Evolutionary conservation across 1,284 basidiomycete species (phyloP), one percentile per base, ranked within the genome.

Genomic region (Microbotryum intermedium): DNA sequence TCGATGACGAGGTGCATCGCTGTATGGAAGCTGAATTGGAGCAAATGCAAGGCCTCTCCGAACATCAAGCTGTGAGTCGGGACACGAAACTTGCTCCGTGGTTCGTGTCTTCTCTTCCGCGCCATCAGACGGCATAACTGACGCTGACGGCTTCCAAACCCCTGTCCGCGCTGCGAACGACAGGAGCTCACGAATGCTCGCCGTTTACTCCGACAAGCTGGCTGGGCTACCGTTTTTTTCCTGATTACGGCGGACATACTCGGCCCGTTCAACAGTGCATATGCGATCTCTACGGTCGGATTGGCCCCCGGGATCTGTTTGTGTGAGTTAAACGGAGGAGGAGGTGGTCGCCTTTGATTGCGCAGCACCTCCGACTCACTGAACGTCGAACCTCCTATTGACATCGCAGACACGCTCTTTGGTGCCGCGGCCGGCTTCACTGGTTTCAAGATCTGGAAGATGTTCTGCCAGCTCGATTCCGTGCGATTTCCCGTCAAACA

Each of bases 211-310:
- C 39, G 67, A 11, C 11, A 58, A 6, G 64, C 65, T 1, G 62
- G 58, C 6, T 80, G 79, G 79, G 70, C 74, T 2, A 74, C 75
- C 13, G 74, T 80, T 3, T 82, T 82, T 65, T 81, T 78, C 68
- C 72, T 82, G 11, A 80, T 83, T 63, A 78, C 79, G n/a, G 71
- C 67, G 57, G 72, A 73, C 47, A 57, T 65, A 18, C 74, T 84
- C 23, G 83, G 83, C 10, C 83, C 84, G 0, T 83, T 83, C 74
- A 82, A 82, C 58, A 80, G 83, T 0, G 82, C 83, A 0, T 85
- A 74, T 60, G 81, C 83, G 3, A 82, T 84, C 58, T 75, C 79
- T 10, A 77, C 79, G 62, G 79, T 83, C n/a, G 83, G 83, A 16
- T 81, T 81, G 75, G 81, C 79, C 1, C 81, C 81, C 4, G 82